These are phyloP conservation scores for Lupinus albus DNA, from an alignment of 306 rosid species.

Conservation along the genomic window DNA sequence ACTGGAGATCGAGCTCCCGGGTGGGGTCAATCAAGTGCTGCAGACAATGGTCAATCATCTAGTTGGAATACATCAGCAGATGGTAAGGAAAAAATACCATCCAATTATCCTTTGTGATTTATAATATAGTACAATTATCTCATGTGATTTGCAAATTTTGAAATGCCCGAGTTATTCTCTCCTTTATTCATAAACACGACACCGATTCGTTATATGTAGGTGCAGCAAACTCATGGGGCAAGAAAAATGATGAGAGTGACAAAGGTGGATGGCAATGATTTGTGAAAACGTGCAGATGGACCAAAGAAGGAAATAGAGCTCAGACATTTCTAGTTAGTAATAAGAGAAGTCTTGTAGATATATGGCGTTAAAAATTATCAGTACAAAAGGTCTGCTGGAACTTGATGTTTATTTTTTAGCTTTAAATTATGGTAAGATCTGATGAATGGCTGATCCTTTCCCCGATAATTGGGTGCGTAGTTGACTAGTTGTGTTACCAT, in stretches of 20 bases:
- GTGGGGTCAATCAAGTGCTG: conserved; percentile 45
- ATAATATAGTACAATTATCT: neutral
- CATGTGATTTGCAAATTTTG: neutral
- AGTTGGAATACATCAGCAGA: conserved; percentile 46
- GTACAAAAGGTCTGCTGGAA: conserved; percentile 12
- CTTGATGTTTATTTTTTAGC: conserved; percentile 3
- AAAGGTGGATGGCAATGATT: conserved; percentile 61
- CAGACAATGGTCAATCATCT: conserved; percentile 48
- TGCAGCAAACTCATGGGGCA: conserved; percentile 57
- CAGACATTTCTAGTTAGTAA: conserved; percentile 17
- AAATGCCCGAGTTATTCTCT: conserved; percentile 11
- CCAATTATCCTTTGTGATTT: neutral
- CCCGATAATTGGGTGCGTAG: neutral
- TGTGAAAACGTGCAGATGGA: conserved; percentile 7
- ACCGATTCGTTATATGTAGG: conserved; percentile 34
- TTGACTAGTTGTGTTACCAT: neutral
- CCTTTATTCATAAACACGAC: conserved; percentile 12
- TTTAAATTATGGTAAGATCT: neutral
- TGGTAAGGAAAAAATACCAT: conserved; percentile 37
- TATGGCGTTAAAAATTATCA: conserved; percentile 13
- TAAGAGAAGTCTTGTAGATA: neutral
- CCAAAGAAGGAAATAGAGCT: conserved; percentile 24
- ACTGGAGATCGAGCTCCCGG: conserved; percentile 20
- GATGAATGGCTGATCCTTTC: conserved; percentile 28
- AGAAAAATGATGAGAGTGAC: conserved; percentile 39